Evolutionary conservation across 768 basidiomycete species (phyloP), one percentile per base, ranked within the genome.

Genomic region (Scleroderma bovista): DNA sequence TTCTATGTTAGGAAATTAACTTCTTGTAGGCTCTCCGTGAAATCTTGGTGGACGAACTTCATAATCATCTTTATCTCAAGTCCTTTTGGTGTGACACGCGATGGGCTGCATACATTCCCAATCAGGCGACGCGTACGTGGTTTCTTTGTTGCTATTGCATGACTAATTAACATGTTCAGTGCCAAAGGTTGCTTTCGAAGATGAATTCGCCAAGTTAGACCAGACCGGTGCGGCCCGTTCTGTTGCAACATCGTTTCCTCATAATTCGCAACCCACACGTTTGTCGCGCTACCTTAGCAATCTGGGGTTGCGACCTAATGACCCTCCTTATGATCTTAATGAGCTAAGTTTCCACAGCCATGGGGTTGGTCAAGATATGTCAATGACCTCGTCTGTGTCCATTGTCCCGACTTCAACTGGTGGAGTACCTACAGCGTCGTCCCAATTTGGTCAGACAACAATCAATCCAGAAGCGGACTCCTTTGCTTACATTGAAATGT

Each of bases 21-120:
- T 2, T 36, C 44, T 50, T 31, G 1, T 59, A 97, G 95, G 86
- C 89, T 11, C 69, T 99, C 39, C 78, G 88, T 41, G 96, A 98
- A 56, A 96, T 98, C 48, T 71, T 99, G 50, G 75, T 94, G 7
- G 96, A 99, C 57, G 96, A 99, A 61, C 76, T 99, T 12, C 94
- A 98, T 62, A 91, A 84, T 57, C 96, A 99, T 68, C 70, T 99
- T n/a, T 99, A 96, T 68, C 80, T 99, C 52, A 96, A 95, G 61
- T 90, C 88, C 1, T 95, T 93, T 65, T 96, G 93, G 83, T 93
- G 91, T 62, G 95, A 98, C 57, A 79, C 84, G 6, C 82, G 95
- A 26, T 99, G 96, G 96, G 75, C 81, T 16, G 69, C 88, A 1
- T 97, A 96, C 64, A 70, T 77, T 11, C 83, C 86, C 0, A 86